Percentiles rank a stretch among this genome's conserved stretches.
Evolutionary conservation across 139 green algal species (phyloP).

Genomic region (Trebouxia sp.): DNA sequence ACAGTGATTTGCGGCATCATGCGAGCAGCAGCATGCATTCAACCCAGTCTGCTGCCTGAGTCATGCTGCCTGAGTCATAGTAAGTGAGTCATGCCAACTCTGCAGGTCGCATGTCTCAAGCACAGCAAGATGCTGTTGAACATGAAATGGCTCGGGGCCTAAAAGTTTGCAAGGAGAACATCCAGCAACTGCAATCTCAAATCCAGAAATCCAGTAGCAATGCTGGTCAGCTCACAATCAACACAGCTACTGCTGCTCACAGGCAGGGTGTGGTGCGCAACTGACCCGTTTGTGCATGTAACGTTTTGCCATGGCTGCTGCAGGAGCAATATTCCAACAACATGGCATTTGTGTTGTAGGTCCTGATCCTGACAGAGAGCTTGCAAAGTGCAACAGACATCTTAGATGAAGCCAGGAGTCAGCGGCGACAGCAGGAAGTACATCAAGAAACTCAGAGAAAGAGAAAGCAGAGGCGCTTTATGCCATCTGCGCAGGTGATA

Average conservation of each 20-base stretch:
- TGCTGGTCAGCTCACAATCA: conserved; percentile 23
- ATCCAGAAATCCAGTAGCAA: conserved; percentile 23
- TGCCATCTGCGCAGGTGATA: background rate
- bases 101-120: conserved; percentile 1
- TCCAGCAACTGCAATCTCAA: conserved; percentile 49
- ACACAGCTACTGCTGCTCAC: conserved; percentile 66
- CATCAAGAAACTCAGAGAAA: conserved; percentile 36
- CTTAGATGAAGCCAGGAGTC: conserved; percentile 69
- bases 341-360: conserved; percentile 39
- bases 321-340: background rate
- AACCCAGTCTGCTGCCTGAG: background rate
- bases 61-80: too few species aligned
- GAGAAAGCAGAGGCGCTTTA: background rate
- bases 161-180: conserved; percentile 48
- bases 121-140: conserved; percentile 58
- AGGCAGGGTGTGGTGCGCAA: conserved; percentile 70
- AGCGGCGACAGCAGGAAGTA: conserved; percentile 62
- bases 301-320: background rate
- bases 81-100: background rate
- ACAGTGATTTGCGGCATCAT: too few species aligned
- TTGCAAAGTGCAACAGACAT: conserved; percentile 45
- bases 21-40: background rate
- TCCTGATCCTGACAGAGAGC: conserved; percentile 77
- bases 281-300: background rate
- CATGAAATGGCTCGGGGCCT: conserved; percentile 53